Evolutionary conservation across 176 grass and related monocot genomes (phyloP), one percentile per base, ranked within the genome.

Genomic region (Lolium perenne): DNA sequence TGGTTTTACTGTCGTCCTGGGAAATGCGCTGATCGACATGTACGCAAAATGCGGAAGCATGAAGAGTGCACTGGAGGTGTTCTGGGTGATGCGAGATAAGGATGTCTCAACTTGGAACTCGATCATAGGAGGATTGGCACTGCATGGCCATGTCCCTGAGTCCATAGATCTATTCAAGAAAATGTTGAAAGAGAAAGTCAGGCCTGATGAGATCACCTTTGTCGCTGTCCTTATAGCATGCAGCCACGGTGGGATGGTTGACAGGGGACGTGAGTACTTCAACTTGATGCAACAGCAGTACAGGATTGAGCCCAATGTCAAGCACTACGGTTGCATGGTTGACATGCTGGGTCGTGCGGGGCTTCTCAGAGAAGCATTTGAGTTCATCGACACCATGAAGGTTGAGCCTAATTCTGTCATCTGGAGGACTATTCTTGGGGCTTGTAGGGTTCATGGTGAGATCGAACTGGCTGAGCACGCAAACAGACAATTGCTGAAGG

Each of bases 91-190:
- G 86, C 84, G 72, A 80, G 88, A 95, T 71, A 95, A 86, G 76
- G 79, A 94, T 64, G 84, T 98, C 47, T 94, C 95, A n/a, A 95
- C 88, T 65, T 98, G 91, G 91, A 98, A 98, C 69, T 98, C 93
- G 0, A 85, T 92, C 60, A 90, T 95, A 77, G 86, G 91, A 83
- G 95, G 93, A 55, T 69, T 95, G 86, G 93, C 93, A 48, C 48
- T 95, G 74, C 87, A 98, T 61, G 93, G 91, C 2, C 89, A 94
- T 61, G 51, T 63, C 45, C n/a, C 70, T 12, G 92, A 94, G 66
- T 87, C 91, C 6, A 25, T 94, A 38, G 32, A 87, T 9, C 1
- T 91, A 23, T 98, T 98, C 12, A 74, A 89, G 71, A 83, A 94
- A 64, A 98, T 98, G 93, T 57, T 98, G 7, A 69, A 80, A 61